Evolutionary conservation across 2,329 filamentous ascomycete species (phyloP), one percentile per base, ranked within the genome.

Genomic region (Hypoxylon sp.): DNA sequence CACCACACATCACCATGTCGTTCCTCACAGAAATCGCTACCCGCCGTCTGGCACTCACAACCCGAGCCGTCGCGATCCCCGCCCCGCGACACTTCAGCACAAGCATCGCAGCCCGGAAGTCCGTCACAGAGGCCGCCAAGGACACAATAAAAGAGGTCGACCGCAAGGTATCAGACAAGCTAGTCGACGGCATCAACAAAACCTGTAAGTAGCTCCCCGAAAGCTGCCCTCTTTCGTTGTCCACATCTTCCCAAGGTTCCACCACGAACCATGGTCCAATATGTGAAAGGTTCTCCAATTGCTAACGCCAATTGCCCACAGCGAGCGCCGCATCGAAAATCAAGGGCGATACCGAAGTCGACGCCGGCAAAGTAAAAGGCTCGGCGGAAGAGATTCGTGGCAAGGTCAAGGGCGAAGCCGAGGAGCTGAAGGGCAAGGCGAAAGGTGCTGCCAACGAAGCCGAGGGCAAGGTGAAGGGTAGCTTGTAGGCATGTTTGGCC

Each of bases 161-260:
- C 77, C 81, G 85, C 28, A 81, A 79, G 51, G 85, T 90, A 43
- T 83, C 84, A 62, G 84, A 87, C 73, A 89, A 87, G 73, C 73
- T 90, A 17, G 84, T 89, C 26, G 84, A 86, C 39, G 86, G 85
- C 15, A 87, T 90, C 72, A 81, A 90, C 68, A 78, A 80, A 48
- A 83, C 84, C 50, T 75, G 88, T 89, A 79, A 62, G 84, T 80
- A 24, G 20, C 19, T 19, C 24, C 52, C 15, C 26, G 37, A 6
- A 22, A 34, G 30, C 8, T 49, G 20, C 41, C 20, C 13, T 15
- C 43, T 43, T 22, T 10, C 17, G 39, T 6, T 13, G 1, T 13
- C 17, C 17, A 43, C 17, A 3, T 10, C 39, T 17, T 20, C 17
- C 3, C 17, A 10, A 20, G 6, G 13, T 17, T 17, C 5, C 4